Evolutionary conservation across 106 monocot genomes (phyloP), one percentile per base, ranked within the genome.

Genomic region (Phalaenopsis equestris): DNA sequence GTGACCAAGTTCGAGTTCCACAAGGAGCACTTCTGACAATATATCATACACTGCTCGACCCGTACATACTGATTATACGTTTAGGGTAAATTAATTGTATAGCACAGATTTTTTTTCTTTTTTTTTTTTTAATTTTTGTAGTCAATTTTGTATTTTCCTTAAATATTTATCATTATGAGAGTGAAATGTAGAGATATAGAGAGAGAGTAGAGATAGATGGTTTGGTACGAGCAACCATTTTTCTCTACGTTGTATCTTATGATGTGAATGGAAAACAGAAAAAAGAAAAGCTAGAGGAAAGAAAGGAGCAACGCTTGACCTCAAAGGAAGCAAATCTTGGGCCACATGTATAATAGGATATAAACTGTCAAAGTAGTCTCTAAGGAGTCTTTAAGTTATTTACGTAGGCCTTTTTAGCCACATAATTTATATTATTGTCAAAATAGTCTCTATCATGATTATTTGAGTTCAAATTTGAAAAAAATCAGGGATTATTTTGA

Each of bases 1-100:
- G 81, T 80, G 58, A 90, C 91, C 19, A 89, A 81, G 72, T 92
- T 97, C 73, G 94, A 94, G 56, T 97, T 94, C 81, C 94, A 94
- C 90, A 94, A 97, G 78, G 97, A 94, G 87, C 90, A 92, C 18
- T 94, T 92, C 85, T 94, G 70, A 86, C 9, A 24, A 24, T 67
- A 57, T 18, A 75, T 46, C 30, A 21, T 5, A 61, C 8, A 61
- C 30, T 12, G 12, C 3, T 52, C 61, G 21, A 61, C 4, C 30
- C 61, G 61, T 61, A 76, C 49, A 76, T 52, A 76, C 30, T 30
- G 52, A 76, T 49, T 52, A 76, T 49, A 76, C 76, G 47, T 76
- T 76, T 76, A 49, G 49, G 49, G 4, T 76, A 76, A 76, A 76
- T 49, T 76, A 52, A 49, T 11, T 76, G 76, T 76, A 76, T 49